Conservation (phyloP, 2,329 filamentous ascomycete genomes). For the Trematosphaeria pertusa region DNA sequence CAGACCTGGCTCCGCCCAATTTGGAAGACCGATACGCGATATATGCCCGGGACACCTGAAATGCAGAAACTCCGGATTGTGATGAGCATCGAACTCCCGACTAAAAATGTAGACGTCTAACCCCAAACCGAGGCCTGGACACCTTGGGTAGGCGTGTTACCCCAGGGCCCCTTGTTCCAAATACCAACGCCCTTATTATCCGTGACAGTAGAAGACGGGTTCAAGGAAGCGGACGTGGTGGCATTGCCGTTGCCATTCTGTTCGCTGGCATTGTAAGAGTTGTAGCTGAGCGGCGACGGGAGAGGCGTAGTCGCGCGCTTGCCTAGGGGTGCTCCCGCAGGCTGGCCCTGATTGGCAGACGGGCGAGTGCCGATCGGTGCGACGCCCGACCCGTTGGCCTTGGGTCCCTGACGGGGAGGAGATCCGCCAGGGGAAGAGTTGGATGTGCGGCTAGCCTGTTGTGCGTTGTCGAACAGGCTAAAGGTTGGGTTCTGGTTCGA, state of each 20-base stretch:
- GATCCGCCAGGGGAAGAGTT: slow-evolving; percentile 86
- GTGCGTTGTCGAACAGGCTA: slow-evolving; percentile 56
- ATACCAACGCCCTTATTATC: slow-evolving; percentile 57
- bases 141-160: slow-evolving; percentile 71
- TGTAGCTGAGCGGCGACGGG: slow-evolving; percentile 78
- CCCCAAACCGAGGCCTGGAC: slow-evolving; percentile 96
- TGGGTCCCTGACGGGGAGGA: slow-evolving; percentile 72
- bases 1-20: slow-evolving; percentile 43
- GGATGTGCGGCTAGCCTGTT: slow-evolving; percentile 79
- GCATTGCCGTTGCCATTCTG: slow-evolving; percentile 53
- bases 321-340: slow-evolving; percentile 67
- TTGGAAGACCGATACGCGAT: slow-evolving; percentile 44
- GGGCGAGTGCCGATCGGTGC: slow-evolving; percentile 95
- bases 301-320: slow-evolving; percentile 90
- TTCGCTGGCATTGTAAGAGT: slow-evolving; percentile 67
- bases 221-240: slow-evolving; percentile 64
- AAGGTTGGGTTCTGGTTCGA: slow-evolving; percentile 63
- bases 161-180: slow-evolving; percentile 89
- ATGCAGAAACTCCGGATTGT: slow-evolving; percentile 53
- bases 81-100: slow-evolving; percentile 47
- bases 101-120: slow-evolving; percentile 56
- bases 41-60: slow-evolving; percentile 51
- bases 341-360: slow-evolving; percentile 63
- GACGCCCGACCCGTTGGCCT: slow-evolving; percentile 69
- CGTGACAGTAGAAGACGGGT: slow-evolving; percentile 57